Base-by-base conservation (phyloP, 257 asterid species). In the Rubia yunnanensis region DNA sequence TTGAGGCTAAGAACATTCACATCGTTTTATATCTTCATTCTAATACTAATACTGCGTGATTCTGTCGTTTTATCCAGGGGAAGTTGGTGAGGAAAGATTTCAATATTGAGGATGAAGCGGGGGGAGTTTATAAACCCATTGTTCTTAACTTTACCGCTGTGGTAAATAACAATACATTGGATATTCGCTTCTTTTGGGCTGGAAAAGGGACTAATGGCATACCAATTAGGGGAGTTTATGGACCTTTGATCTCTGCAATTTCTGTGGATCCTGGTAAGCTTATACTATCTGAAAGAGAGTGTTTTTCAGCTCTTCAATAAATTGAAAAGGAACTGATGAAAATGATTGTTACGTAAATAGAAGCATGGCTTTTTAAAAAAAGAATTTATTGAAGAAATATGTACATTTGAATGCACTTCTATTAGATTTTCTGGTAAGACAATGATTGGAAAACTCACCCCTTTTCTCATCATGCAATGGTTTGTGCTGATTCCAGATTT, bases 201-300 rank as follows among this genome's bases (percentile, higher is more conserved):
- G 98, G 98, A 56, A 88, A 85, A 76, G 98, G 98, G 73, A 88
- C 98, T 34, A 75, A 4, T 63, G 85, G 72, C 35, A 74, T 91
- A 69, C 95, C 96, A 23, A 9, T 0, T 41, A 79, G 82, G 78
- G 96, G 96, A 58, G 87, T 85, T 41, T 88, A 91, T 50, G 98
- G 98, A 26, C 95, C 96, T 79, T 88, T 91, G 22, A 77, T 91
- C 73, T 91, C 98, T 35, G 98, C 96, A 60, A 88, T 88, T 73
- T 83, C 98, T 46, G 95, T 87, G 5, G 72, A 74, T 76, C 73
- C 91, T 14, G 44, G 96, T 86, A 74, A 74, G 84, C 22, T 10
- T 44, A 24, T 54, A 70, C 31, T 39, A 46, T 66, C 13, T 38
- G 18, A 7, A 34, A 60, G 20, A 20, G 20, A 44, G 5, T 50